Conservation (phyloP, 108 stramenopile genomes). For the Epithemia pelagica region DNA sequence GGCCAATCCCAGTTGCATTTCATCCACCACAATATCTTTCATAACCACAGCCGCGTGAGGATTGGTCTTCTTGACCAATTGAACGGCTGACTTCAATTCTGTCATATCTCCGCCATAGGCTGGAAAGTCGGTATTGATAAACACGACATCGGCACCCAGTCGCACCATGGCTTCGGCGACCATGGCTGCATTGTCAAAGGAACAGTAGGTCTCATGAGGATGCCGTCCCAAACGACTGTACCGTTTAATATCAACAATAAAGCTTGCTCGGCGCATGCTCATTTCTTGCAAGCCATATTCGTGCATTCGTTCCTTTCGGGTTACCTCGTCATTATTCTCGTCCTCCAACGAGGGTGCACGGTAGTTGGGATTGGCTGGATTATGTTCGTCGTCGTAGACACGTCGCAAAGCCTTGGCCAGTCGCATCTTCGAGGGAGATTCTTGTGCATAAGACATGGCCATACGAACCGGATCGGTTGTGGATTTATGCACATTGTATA, state of each 20-base stretch:
- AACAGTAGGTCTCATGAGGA: slow-evolving; percentile 69
- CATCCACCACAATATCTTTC: slow-evolving; percentile 91
- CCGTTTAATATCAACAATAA: slow-evolving; percentile 85
- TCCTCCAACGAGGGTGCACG: slow-evolving; percentile 12
- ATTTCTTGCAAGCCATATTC: slow-evolving; percentile 66
- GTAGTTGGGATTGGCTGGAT: slow-evolving; percentile 59
- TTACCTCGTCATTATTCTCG: slow-evolving; percentile 14
- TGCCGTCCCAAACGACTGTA: slow-evolving; percentile 42
- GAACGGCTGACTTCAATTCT: slow-evolving; percentile 69
- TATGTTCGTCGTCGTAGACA: slow-evolving; percentile 70
- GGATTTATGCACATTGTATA: slow-evolving; percentile 62
- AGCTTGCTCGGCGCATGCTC: slow-evolving; percentile 70
- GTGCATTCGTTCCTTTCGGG: slow-evolving; percentile 35
- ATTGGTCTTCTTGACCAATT: slow-evolving; percentile 53
- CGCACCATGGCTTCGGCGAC: slow-evolving; percentile 88
- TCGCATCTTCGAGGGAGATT: slow-evolving; percentile 47
- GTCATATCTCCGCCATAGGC: slow-evolving; percentile 79
- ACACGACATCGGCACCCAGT: slow-evolving; percentile 80
- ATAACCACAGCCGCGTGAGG: slow-evolving; percentile 79
- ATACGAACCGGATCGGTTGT: slow-evolving; percentile 78
- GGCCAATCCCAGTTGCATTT: slow-evolving; percentile 82
- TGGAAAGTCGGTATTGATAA: slow-evolving; percentile 84
- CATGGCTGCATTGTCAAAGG: slow-evolving; percentile 78
- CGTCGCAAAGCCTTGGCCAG: slow-evolving; percentile 80
- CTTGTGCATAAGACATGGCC: slow-evolving; percentile 81